Evolutionary conservation across 768 basidiomycete genomes (phyloP), one percentile per base, ranked within the genome.

Genomic region (Lactarius sanguifluus): DNA sequence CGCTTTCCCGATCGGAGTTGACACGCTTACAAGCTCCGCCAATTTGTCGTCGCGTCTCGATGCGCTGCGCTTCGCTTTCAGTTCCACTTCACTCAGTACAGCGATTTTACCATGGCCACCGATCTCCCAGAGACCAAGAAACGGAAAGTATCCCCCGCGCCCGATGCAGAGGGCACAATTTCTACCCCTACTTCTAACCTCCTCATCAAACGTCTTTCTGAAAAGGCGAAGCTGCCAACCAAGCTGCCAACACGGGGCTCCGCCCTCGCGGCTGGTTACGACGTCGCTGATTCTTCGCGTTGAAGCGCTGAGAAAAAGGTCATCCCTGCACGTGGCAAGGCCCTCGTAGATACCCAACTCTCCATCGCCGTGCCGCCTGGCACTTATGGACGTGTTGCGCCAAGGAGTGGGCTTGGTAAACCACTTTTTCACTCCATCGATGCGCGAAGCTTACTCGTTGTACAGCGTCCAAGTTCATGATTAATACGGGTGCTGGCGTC

Each of bases 401-500:
- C 97, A 23, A 86, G 96, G 28, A 94, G 91, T 75, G 97, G 97
- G 23, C 87, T 98, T 32, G 96, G 96, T 97, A 18, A 41, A 34
- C 34, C 25, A 25, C 28, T 47, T 38, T 52, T 28, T 62, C 32
- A n/a, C 2, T 9, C 36, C 20, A 9, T 25, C 56, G 52, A 23
- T 38, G 50, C 34, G 15, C 23, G 16, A 38, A 15, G 23, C 57
- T 34, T 66, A 18, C 34, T 50, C 23, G 55, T 52, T 41, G 68
- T 28, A 20, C 69, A 97, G 97, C 97, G 23, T 91, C 92, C 18
- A 99, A 99, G 75, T 95, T 93, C 76, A 94, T 94, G 87, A 98
- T 98, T 65, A 92, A 96, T 74, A 98, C 96, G 0, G 97, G 97
- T 1, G 97, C 97, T 13, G 97, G 96, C 25, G 97, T 99, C 8